Evolutionary conservation across 345 rosid genomes (phyloP), one percentile per base, ranked within the genome.

Genomic region (Kandelia obovata): DNA sequence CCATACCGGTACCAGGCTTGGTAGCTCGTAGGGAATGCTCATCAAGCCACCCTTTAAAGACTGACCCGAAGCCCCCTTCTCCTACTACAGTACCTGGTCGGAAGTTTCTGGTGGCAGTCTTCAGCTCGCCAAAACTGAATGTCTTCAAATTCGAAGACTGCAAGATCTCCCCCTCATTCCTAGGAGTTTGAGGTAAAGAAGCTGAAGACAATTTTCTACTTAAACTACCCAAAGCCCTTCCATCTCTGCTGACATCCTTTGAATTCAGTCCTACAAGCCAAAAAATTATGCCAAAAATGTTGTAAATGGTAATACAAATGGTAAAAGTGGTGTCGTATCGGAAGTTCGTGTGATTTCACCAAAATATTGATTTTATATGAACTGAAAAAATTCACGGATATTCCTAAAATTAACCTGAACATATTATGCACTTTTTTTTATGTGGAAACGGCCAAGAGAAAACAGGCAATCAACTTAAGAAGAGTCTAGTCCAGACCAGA

Each of bases 221-320:
- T 2, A 68, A 71, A 28, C 72, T 47, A 64, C 77, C 59, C 55
- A 79, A 70, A 69, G 64, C 71, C 53, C 73, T 84, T 28, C 73
- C 91, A 78, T 83, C 83, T 68, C 83, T 80, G 71, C 96, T 86
- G 43, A 62, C 79, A 81, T 57, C 71, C 58, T 68, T 91, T 9
- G 95, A 87, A 79, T 71, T 89, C 75, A 88, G 66, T 72, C 92
- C 98, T 93, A 66, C 60, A 56, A 19, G 67, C 16, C 34, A 11
- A 53, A 46, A 34, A 1, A 7, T 32, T 16, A 4, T 37, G 60
- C 49, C 49, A 32, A 43, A 11, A 27, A 16, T 58, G 71, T 31
- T 13, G 16, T 11, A 7, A 34, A 7, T 34, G 37, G 37, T 34
- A 34, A 34, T 7, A 34, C 8, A 7, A 34, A 34, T 7, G 37